A percentile compares a stretch with the other conserved stretches of the same genome.
These are phyloP conservation scores for Leptographium wingfieldii DNA, from an alignment of 2,329 filamentous ascomycete species.

Conservation along the genomic window DNA sequence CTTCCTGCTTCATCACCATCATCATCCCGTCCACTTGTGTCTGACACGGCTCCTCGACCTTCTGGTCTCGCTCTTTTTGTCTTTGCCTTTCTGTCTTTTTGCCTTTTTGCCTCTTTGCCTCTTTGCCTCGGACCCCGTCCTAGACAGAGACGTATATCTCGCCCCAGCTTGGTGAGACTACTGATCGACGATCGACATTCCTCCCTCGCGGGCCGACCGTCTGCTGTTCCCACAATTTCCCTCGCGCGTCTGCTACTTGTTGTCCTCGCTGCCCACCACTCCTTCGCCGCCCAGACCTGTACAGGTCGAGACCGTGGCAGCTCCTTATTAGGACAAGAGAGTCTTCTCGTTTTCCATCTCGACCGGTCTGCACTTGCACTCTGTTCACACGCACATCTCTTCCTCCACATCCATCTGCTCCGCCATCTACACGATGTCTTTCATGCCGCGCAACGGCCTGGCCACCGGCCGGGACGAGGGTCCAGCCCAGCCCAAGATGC, in stretches of 20 bases:
- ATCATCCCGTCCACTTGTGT: not conserved
- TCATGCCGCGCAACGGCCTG: not conserved
- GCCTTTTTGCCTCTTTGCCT: too few species aligned
- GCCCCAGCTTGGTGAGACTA: not conserved
- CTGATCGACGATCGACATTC: not conserved
- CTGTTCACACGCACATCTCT: too few species aligned
- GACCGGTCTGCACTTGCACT: too few species aligned
- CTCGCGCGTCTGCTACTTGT: not conserved
- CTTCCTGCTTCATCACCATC: too few species aligned
- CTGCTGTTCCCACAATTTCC: not conserved
- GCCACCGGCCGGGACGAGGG: not conserved
- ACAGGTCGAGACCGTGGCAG: not conserved
- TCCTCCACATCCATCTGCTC: too few species aligned
- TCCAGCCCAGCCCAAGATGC: not conserved
- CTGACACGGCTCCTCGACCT: too few species aligned
- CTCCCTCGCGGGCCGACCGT: not conserved
- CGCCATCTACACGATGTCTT: not conserved
- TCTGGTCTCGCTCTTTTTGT: too few species aligned
- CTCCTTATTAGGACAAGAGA: too few species aligned
- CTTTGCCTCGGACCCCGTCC: too few species aligned
- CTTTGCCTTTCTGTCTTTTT: too few species aligned
- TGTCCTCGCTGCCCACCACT: not conserved
- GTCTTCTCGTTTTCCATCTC: too few species aligned
- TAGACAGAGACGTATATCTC: not conserved
- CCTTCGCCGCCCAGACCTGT: not conserved